A percentile compares a stretch with the other conserved stretches of the same genome.
Conservation (phyloP, 2,329 filamentous ascomycete species). For the Ilyonectria mors-panacis region DNA sequence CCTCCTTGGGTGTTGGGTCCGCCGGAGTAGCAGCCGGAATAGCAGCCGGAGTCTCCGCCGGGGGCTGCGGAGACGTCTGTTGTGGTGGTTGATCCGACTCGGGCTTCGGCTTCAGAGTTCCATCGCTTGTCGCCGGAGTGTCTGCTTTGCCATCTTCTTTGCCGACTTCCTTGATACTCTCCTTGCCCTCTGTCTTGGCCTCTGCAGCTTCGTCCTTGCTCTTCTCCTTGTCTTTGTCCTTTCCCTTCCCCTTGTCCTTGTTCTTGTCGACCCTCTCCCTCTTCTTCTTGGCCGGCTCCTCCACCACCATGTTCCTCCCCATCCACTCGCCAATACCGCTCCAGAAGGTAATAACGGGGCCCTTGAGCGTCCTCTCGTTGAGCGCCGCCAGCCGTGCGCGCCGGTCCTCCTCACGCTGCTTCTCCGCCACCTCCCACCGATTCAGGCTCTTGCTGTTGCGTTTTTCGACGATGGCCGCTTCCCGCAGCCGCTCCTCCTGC, state of each 20-base stretch:
- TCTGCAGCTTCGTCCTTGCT: conserved; percentile 26
- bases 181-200: conserved; percentile 35
- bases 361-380: conserved; percentile 87
- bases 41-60: background rate
- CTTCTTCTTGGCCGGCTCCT: conserved; percentile 75
- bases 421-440: conserved; percentile 94
- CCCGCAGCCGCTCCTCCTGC: conserved; percentile 86
- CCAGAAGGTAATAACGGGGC: conserved; percentile 92
- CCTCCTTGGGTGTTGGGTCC: conserved; percentile 12
- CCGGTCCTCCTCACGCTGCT: conserved; percentile 87
- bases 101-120: conserved; percentile 25
- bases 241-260: conserved; percentile 43
- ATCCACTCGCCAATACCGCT: conserved; percentile 91
- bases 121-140: conserved; percentile 3
- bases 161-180: conserved; percentile 25
- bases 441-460: conserved; percentile 92
- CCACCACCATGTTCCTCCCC: conserved; percentile 76
- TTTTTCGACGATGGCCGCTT: conserved; percentile 87
- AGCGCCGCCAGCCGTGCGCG: conserved; percentile 87
- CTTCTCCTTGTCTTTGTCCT: conserved; percentile 47
- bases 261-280: conserved; percentile 58
- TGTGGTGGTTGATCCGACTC: conserved; percentile 22
- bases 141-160: conserved; percentile 23
- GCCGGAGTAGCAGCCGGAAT: background rate
- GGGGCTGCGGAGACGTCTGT: conserved; percentile 17